These are phyloP conservation scores for Pleurotus tuoliensis DNA, from an alignment of 768 basidiomycete genomes.

Conservation along the genomic window DNA sequence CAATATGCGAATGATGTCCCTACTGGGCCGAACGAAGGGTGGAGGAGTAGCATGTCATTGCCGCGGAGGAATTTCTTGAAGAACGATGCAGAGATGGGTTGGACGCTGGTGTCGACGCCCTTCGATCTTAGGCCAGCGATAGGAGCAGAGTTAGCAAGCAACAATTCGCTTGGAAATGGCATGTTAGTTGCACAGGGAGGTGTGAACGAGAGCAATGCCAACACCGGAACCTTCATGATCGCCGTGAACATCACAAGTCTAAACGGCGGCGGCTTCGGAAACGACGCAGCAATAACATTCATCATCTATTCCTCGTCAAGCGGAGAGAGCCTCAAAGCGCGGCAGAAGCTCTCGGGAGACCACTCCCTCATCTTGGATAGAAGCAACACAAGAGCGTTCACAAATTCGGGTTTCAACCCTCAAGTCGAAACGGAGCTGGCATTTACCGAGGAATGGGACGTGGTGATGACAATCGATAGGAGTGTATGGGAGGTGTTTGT, in stretches of 20 bases:
- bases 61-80: neutral
- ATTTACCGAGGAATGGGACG: neutral
- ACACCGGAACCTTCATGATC: neutral
- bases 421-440: neutral
- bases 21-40: neutral
- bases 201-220: neutral
- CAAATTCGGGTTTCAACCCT: neutral
- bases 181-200: neutral
- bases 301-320: neutral
- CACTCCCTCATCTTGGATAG: neutral
- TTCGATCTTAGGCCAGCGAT: neutral
- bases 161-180: neutral
- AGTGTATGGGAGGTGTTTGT: neutral
- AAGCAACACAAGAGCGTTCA: neutral
- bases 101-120: neutral
- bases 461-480: neutral
- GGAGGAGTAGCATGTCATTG: neutral
- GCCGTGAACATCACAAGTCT: neutral
- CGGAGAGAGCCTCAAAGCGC: no score
- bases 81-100: neutral
- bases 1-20: neutral
- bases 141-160: neutral
- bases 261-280: neutral
- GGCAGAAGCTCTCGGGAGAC: neutral
- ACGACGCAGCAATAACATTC: neutral